Evolutionary conservation across 2,329 filamentous ascomycete species (phyloP), one percentile per base, ranked within the genome.

Genomic region (Calycina herbarum): DNA sequence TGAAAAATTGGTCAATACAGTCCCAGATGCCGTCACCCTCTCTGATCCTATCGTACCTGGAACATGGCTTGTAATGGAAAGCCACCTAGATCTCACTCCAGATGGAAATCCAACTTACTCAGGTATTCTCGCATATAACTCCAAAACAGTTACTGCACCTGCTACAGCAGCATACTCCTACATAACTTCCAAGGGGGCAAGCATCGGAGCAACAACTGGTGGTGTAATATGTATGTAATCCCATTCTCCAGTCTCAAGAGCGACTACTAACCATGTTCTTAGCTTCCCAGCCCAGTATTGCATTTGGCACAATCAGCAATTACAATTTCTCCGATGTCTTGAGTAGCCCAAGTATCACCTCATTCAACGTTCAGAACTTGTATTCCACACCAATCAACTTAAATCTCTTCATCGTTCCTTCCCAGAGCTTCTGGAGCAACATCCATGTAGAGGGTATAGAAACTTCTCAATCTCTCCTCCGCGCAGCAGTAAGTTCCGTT

Each of bases 1-100:
- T 48, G 63, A 67, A 40, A 68, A 69, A 33, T 68, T 69, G 66
- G 65, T 70, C 15, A 63, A 71, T 33, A 69, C 68, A 5, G 70
- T 71, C 4, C 68, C 70, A 10, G 58, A 20, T n/a, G 56, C 33
- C 1, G 60, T 66, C 15, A 64, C 57, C 1, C 58, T 71, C 6
- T 70, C 68, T 15, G 66, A 64, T 40, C 61, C 64, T 10, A 64
- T 71, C 35, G 62, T 35, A 13, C 64, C 65, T n/a, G 61, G 69
- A 3, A 57, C 59, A 27, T 71, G 61, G 59, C 65, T 69, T 42
- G 20, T 65, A 13, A 57, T 58, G 13, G 54, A 64, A 24, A 61
- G 64, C 24, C 58, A 62, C 38, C 58, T 68, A 13, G 69, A 68
- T 58, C 54, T 69, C 10, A 59, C 40, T 56, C 29, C 65, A 11